Percentiles rank a stretch among this genome's conserved stretches.
Evolutionary conservation across 495 filamentous ascomycete species (phyloP).

Genomic region (Amphirosellinia nigrospora): DNA sequence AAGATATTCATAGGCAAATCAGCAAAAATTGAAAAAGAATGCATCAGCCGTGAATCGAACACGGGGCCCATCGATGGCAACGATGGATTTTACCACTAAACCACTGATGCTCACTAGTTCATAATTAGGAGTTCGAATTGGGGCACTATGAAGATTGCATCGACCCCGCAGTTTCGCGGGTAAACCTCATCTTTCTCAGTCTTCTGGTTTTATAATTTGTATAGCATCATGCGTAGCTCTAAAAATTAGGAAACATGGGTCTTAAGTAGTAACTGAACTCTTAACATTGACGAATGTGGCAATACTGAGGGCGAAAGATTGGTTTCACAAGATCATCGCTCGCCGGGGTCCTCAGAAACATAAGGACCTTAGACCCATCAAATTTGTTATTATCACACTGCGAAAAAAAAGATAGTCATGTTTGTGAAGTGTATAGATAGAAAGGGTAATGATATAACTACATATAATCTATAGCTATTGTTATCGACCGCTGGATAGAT

Average conservation of each 20-base stretch:
- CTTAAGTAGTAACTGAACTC: neutral
- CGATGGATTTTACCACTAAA: conserved; percentile 62
- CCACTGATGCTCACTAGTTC: conserved; percentile 45
- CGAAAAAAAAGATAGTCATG: neutral
- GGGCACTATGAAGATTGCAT: neutral
- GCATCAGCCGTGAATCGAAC: conserved; percentile 58
- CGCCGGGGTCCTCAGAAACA: too few relatives aligned
- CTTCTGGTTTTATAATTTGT: neutral
- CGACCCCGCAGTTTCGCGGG: neutral
- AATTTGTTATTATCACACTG: neutral
- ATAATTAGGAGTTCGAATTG: neutral
- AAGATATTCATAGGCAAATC: too few relatives aligned
- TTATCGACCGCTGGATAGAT: neutral
- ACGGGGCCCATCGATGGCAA: conserved; percentile 61
- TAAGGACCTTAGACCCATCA: neutral
- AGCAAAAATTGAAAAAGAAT: conserved; percentile 31
- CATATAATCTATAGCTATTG: neutral
- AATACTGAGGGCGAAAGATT: neutral
- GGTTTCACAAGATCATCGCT: neutral
- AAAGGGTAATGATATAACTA: neutral
- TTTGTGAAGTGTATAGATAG: too few relatives aligned
- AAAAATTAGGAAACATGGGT: neutral
- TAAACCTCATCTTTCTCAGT: neutral
- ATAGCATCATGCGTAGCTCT: neutral
- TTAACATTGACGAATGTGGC: neutral